phyloP scores from a whole-genome alignment of 2,329 filamentous ascomycete species.

The Onygena corvina region DNA sequence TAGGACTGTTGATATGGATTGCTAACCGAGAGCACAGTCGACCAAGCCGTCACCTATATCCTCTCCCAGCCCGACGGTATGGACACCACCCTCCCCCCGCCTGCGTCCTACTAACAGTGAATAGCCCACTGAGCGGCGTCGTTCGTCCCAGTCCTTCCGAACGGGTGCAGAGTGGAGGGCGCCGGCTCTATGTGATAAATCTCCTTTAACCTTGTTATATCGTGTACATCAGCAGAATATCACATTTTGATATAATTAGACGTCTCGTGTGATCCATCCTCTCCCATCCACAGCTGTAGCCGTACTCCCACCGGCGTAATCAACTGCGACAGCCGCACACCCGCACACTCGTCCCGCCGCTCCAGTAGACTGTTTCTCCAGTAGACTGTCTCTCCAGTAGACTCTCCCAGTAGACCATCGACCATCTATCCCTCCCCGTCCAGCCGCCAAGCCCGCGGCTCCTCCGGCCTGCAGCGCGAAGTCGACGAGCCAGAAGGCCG shows the following conservation, averaged over 20 bases:
- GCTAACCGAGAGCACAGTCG: slow-evolving; percentile 46
- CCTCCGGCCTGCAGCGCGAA: too few relatives aligned
- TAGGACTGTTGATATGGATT: too few relatives aligned
- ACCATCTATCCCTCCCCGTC: too few relatives aligned
- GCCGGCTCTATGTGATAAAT: slow-evolving; percentile 13
- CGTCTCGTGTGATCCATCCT: neutral
- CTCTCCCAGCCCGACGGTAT: slow-evolving; percentile 80
- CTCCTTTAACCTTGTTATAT: slow-evolving; percentile 27
- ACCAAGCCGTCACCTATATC: slow-evolving; percentile 93
- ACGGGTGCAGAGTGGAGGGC: neutral
- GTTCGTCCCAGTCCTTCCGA: slow-evolving; percentile 1
- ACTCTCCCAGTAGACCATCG: too few relatives aligned
- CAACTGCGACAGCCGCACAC: too few relatives aligned
- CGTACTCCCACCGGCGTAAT: too few relatives aligned
- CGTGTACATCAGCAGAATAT: slow-evolving; percentile 32
- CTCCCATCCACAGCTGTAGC: too few relatives aligned
- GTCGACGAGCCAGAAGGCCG: too few relatives aligned
- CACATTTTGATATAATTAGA: slow-evolving; percentile 7
- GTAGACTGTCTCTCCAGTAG: too few relatives aligned
- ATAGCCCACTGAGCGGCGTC: slow-evolving; percentile 14
- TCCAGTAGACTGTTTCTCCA: too few relatives aligned
- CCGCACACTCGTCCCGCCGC: too few relatives aligned
- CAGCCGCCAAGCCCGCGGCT: too few relatives aligned
- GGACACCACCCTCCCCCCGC: slow-evolving; percentile 32
- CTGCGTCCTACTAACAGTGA: slow-evolving; percentile 21